phyloP scores from a whole-genome alignment of 306 rosid species.

The Alnus rubra region DNA sequence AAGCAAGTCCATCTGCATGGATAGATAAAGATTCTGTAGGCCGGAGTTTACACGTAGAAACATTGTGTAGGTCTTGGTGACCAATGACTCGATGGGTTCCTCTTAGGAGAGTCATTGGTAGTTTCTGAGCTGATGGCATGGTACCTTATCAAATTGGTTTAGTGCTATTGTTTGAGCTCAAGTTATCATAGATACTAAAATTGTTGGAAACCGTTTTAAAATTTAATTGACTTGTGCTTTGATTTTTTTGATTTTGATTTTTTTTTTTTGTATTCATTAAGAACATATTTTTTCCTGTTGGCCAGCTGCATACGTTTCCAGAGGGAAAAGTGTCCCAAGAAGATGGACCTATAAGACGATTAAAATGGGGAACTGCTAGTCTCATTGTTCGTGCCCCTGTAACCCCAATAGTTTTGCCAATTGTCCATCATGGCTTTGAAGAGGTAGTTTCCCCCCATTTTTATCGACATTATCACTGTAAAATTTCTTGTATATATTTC shows the following conservation, averaged over 20 bases:
- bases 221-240: not conserved
- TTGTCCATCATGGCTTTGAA: slow-evolving; percentile 78
- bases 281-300: not conserved
- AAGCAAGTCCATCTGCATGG: not conserved
- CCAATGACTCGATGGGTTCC: not conserved
- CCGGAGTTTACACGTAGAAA: too few relatives aligned
- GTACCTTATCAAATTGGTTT: not conserved
- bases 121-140: not conserved
- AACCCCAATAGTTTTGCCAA: slow-evolving; percentile 87
- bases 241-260: not conserved
- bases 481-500: too few relatives aligned
- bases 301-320: slow-evolving; percentile 90
- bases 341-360: slow-evolving; percentile 70
- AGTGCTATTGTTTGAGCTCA: not conserved
- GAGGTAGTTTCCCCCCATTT: slow-evolving; percentile 40
- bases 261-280: not conserved
- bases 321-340: slow-evolving; percentile 88
- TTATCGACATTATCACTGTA: too few relatives aligned
- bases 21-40: not conserved
- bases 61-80: not conserved
- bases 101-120: not conserved
- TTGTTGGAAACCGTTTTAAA: not conserved
- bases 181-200: not conserved
- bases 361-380: slow-evolving; percentile 98
- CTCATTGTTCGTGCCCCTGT: slow-evolving; percentile 79